Base-by-base conservation (phyloP, 768 basidiomycete genomes). In the Hemileccinum impolitum region DNA sequence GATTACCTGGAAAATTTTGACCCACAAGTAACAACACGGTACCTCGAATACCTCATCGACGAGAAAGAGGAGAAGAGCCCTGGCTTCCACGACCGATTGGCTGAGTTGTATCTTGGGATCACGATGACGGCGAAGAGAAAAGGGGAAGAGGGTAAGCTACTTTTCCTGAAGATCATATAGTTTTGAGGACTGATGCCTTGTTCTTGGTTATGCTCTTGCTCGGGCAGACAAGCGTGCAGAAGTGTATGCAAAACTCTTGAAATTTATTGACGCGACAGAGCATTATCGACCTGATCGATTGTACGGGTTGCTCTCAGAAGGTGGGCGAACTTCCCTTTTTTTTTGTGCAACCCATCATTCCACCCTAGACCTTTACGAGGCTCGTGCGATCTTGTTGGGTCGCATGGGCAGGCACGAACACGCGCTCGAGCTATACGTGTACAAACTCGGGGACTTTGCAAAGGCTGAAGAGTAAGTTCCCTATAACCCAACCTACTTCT, bases 391-490 rank as follows among this genome's bases (percentile, higher is more conserved):
- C 50, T 76, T 99, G 7, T 73, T 97, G 10, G 96, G 96, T 10
- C 79, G 88, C 39, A 75, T 97, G 52, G 92, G 89, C 2, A 82
- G 90, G 46, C 95, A 98, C 53, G 92, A 96, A 53, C 90, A 86
- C 52, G 94, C 95, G 1, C 78, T 98, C n/a, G 91, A 94, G 61
- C 78, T 95, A 13, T 99, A 98, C 64, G 93, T 94, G 6, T 87
- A 97, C 62, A 81, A 84, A 31, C 74, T 98, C 28, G 78, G 84
- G 34, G 87, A 94, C 61, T 92, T 86, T 64, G 52, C 69, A 23
- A 92, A 92, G 53, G 96, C 96, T 0, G 96, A 98, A 72, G 83
- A 88, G 91, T 94, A 59, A 54, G 85, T 64, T 17, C 6, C n/a
- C 32, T 3, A 45, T 48, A 13, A 30, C 9, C 21, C 5, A 15